These are phyloP conservation scores for Phialemoniopsis sp. DNA, from an alignment of 2,329 filamentous ascomycete species.

Conservation along the genomic window DNA sequence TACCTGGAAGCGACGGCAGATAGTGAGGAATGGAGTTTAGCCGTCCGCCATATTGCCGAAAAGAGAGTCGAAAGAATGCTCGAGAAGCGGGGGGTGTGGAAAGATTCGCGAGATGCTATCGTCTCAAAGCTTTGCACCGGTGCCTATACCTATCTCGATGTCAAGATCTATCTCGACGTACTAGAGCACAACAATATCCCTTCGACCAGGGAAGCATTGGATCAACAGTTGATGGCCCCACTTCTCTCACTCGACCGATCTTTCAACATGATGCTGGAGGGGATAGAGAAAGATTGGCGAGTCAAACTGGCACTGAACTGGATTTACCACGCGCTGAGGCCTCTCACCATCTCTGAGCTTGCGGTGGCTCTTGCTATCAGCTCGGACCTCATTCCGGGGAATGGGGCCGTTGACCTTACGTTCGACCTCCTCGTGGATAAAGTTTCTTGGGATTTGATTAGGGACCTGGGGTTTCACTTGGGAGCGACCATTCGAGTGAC, in stretches of 20 bases:
- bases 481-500: not conserved
- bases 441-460: slow-evolving; percentile 5
- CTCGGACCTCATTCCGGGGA: not conserved
- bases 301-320: slow-evolving; percentile 2
- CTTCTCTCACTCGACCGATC: not conserved
- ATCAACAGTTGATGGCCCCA: not conserved
- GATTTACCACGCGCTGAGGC: slow-evolving; percentile 2
- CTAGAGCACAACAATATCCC: slow-evolving; percentile 2
- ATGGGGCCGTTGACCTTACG: not conserved
- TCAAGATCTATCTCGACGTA: slow-evolving; percentile 2
- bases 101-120: not conserved
- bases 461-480: not conserved
- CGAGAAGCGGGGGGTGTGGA: slow-evolving; percentile 1
- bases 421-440: not conserved
- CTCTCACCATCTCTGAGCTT: slow-evolving; percentile 1
- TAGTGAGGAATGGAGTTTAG: not conserved
- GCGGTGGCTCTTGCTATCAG: slow-evolving; percentile 2
- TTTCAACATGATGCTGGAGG: not conserved
- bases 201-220: not conserved
- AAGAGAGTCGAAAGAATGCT: not conserved
- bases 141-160: slow-evolving; percentile 1
- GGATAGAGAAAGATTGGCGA: not conserved
- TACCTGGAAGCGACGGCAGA: not conserved
- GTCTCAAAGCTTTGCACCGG: not conserved
- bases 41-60: not conserved